These are phyloP conservation scores for Gorgonomyces haynaldii DNA, from an alignment of 192 early-diverging fungal species.

Conservation along the genomic window DNA sequence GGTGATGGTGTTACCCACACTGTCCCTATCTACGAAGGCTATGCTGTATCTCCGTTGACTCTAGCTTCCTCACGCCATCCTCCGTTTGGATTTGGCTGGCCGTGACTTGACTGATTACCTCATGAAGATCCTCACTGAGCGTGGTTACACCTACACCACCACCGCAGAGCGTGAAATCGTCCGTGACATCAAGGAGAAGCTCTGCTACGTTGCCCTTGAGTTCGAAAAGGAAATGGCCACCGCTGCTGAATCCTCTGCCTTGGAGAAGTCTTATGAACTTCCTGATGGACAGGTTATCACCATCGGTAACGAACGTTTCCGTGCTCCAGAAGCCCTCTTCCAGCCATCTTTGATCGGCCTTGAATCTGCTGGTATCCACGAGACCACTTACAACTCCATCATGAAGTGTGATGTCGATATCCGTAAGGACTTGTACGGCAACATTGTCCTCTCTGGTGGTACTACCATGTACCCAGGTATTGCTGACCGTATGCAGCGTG, in stretches of 20 bases:
- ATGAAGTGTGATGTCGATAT: conserved; percentile 97
- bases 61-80: conserved; percentile 82
- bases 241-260: conserved; percentile 76
- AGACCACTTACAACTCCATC: conserved; percentile 93
- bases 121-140: conserved; percentile 86
- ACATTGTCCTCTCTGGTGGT: conserved; percentile 93
- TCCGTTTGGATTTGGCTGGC: conserved; percentile 93
- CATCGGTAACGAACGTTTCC: conserved; percentile 96
- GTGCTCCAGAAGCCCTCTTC: conserved; percentile 95
- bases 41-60: conserved; percentile 27
- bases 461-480: conserved; percentile 98
- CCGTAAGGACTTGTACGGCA: conserved; percentile 89
- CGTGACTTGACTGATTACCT: conserved; percentile 94
- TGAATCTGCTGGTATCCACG: conserved; percentile 88
- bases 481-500: conserved; percentile 92
- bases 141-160: conserved; percentile 92
- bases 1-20: conserved; percentile 98
- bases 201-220: conserved; percentile 96
- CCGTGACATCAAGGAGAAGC: conserved; percentile 99
- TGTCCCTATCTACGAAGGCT: conserved; percentile 97
- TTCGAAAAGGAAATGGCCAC: conserved; percentile 97
- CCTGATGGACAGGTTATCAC: conserved; percentile 98
- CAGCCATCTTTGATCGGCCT: conserved; percentile 86
- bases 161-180: conserved; percentile 96
- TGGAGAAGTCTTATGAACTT: conserved; percentile 96